A percentile compares a stretch with the other conserved stretches of the same genome.
These are phyloP conservation scores for Gyromitra esculenta DNA, from an alignment of 2,329 filamentous ascomycete species.

Conservation along the genomic window DNA sequence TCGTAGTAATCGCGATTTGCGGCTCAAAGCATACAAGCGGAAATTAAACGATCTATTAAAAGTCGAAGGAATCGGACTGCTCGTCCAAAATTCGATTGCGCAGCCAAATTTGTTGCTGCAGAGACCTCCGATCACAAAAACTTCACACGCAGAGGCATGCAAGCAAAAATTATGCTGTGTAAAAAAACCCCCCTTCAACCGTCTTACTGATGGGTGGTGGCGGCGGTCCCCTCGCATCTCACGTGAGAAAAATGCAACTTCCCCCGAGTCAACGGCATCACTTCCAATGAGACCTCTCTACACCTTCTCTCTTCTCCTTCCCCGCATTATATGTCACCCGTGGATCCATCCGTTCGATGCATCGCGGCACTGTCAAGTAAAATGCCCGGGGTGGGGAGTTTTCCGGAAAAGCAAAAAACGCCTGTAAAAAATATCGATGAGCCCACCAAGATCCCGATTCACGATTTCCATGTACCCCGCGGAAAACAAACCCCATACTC, in stretches of 20 bases:
- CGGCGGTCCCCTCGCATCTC: not conserved
- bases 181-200: not conserved
- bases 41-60: slow-evolving; percentile 14
- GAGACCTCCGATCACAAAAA: not conserved
- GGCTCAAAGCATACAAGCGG: slow-evolving; percentile 7
- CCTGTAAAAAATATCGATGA: slow-evolving; percentile 35
- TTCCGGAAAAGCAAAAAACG: slow-evolving; percentile 35
- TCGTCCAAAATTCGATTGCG: slow-evolving; percentile 11
- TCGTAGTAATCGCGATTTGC: slow-evolving; percentile 9
- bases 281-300: slow-evolving; percentile 13
- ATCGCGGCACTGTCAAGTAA: slow-evolving; percentile 21
- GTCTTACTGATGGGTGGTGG: not conserved
- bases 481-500: slow-evolving; percentile 33
- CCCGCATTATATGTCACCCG: slow-evolving; percentile 25
- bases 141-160: not conserved
- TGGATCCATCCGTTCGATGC: slow-evolving; percentile 24
- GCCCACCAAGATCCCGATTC: slow-evolving; percentile 42
- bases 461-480: slow-evolving; percentile 46
- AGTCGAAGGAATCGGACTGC: slow-evolving; percentile 25
- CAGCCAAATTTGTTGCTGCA: not conserved
- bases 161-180: not conserved
- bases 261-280: not conserved
- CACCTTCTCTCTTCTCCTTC: not conserved
- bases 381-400: not conserved
- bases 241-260: not conserved